These are phyloP conservation scores for Coemansia sp. DNA, from an alignment of 192 early-diverging fungal species.

Conservation along the genomic window DNA sequence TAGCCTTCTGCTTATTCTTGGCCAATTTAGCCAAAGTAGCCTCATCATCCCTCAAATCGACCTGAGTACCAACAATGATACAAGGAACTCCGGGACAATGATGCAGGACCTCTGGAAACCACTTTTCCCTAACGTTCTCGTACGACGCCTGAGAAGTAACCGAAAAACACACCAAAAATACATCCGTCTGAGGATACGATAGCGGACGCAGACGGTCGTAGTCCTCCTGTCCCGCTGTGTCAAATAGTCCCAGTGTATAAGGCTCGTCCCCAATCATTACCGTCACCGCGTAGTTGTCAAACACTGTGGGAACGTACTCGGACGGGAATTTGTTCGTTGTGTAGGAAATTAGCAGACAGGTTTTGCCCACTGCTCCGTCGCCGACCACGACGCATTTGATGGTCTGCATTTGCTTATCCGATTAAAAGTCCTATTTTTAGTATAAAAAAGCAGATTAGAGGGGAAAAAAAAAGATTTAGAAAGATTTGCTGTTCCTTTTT, in stretches of 20 bases:
- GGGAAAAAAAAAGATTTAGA: background rate
- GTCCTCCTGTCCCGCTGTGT: constrained; percentile 97
- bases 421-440: too few species aligned
- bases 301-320: constrained; percentile 90
- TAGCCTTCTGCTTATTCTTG: constrained; percentile 41
- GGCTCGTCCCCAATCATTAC: constrained; percentile 85
- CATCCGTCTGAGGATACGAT: constrained; percentile 91
- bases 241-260: constrained; percentile 95
- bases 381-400: constrained; percentile 70
- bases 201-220: constrained; percentile 91
- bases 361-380: constrained; percentile 91
- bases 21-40: constrained; percentile 28
- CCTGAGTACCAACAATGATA: constrained; percentile 31
- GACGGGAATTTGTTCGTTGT: constrained; percentile 79
- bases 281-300: constrained; percentile 94
- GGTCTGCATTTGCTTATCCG: background rate
- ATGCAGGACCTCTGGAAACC: constrained; percentile 24
- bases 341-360: constrained; percentile 84
- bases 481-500: too few species aligned
- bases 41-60: constrained; percentile 50
- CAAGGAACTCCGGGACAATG: constrained; percentile 11
- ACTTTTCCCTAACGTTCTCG: constrained; percentile 69
- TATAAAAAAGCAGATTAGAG: background rate
- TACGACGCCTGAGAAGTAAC: constrained; percentile 83
- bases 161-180: constrained; percentile 91